These are phyloP conservation scores for Fusarium xyrophilum DNA, from an alignment of 2,329 filamentous ascomycete genomes.

Conservation along the genomic window DNA sequence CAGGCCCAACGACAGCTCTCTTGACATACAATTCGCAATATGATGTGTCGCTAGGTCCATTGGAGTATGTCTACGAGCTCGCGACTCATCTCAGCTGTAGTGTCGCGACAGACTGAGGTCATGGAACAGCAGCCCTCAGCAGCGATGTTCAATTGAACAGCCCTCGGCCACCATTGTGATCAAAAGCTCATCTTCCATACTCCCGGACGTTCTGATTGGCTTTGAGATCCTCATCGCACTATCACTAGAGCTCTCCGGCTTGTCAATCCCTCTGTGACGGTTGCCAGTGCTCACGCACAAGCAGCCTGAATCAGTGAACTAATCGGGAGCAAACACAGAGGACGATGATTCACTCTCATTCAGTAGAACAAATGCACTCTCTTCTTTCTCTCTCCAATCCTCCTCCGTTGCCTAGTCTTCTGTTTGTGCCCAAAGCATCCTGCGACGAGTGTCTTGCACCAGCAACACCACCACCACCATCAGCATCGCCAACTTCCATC, in stretches of 20 bases:
- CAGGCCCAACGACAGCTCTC: not conserved
- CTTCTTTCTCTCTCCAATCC: not conserved
- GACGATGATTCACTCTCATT: not conserved
- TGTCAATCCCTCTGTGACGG: rapidly evolving
- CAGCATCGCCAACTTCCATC: not conserved
- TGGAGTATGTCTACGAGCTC: rapidly evolving
- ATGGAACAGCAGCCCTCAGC: not conserved
- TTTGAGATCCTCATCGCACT: rapidly evolving
- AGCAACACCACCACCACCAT: not conserved
- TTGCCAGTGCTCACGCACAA: not conserved
- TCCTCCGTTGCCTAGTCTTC: not conserved
- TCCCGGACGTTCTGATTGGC: rapidly evolving
- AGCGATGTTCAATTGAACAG: not conserved
- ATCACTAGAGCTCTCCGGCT: rapidly evolving
- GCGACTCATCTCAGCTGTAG: not conserved
- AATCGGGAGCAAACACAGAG: not conserved
- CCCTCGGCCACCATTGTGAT: not conserved
- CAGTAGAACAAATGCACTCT: not conserved
- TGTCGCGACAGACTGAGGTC: rapidly evolving
- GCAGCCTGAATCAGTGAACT: not conserved
- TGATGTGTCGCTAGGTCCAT: rapidly evolving
- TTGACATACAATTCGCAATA: rapidly evolving
- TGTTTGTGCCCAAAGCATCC: not conserved
- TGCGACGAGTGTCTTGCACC: not conserved
- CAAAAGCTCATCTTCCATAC: too few species aligned